phyloP scores from a whole-genome alignment of 768 basidiomycete species.

The Leccinum pellstonianum region DNA sequence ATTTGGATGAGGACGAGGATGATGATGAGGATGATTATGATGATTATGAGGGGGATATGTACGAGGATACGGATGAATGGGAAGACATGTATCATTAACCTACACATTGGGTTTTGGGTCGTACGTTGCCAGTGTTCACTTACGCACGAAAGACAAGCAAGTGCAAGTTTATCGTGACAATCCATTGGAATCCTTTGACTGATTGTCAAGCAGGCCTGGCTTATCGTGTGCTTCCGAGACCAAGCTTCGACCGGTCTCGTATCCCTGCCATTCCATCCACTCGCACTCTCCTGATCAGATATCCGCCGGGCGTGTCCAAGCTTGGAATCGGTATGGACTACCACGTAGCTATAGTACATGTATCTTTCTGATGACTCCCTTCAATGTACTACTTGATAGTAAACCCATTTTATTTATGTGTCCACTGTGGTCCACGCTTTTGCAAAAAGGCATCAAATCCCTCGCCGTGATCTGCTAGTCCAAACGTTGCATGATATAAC shows the following conservation, averaged over 20 bases:
- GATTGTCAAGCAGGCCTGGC: not conserved
- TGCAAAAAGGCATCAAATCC: constrained; percentile 49
- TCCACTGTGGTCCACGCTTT: constrained; percentile 46
- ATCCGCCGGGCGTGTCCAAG: not conserved
- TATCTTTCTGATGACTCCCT: not conserved
- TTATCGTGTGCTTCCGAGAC: not conserved
- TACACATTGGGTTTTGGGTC: not conserved
- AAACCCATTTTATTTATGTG: constrained; percentile 34
- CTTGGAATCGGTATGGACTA: too few relatives aligned
- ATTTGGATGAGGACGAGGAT: constrained; percentile 9
- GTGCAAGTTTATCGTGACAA: not conserved
- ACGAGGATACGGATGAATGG: constrained; percentile 2
- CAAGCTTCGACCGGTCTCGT: not conserved
- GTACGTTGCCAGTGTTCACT: too few relatives aligned
- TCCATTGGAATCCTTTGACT: not conserved
- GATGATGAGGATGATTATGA: not conserved
- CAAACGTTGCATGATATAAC: constrained; percentile 51
- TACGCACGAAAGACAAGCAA: too few relatives aligned
- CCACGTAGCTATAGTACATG: not conserved
- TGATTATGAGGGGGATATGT: constrained; percentile 1
- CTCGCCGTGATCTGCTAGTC: constrained; percentile 46
- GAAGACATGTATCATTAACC: constrained; percentile 11
- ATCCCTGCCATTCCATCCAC: not conserved
- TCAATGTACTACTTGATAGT: not conserved
- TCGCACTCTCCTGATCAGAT: not conserved